Conservation (phyloP, 352 stramenopile species). For the Thalassiosira mediterranea region DNA sequence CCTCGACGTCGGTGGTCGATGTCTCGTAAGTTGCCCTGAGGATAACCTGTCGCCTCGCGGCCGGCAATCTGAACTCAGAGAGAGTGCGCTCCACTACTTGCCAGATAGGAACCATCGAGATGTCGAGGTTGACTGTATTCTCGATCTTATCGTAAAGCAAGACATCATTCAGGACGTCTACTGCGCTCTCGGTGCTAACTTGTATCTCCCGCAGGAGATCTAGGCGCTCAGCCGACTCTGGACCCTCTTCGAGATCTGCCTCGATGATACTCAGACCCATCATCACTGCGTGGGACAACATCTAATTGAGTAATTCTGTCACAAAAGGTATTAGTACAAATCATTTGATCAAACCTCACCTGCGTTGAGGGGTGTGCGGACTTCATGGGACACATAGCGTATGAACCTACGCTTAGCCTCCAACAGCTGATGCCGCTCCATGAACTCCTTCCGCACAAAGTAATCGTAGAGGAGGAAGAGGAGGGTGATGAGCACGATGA, state of each 20-base stretch:
- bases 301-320: too few relatives aligned
- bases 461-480: constrained; percentile 68
- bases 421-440: constrained; percentile 40
- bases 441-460: constrained; percentile 55
- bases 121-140: constrained; percentile 46
- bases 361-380: constrained; percentile 68
- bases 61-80: constrained; percentile 58
- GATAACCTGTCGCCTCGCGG: constrained; percentile 44
- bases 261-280: constrained; percentile 30
- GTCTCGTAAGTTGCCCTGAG: constrained; percentile 30
- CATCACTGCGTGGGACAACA: constrained; percentile 8
- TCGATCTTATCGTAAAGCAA: constrained; percentile 75
- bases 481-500: constrained; percentile 57
- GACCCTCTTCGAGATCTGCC: constrained; percentile 15
- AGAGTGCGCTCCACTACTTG: constrained; percentile 27
- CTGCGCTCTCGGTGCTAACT: constrained; percentile 43
- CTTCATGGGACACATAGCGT: constrained; percentile 71
- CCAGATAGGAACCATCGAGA: constrained; percentile 43
- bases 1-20: neutral
- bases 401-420: constrained; percentile 66
- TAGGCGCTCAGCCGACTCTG: constrained; percentile 19
- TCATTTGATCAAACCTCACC: too few relatives aligned
- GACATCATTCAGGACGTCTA: constrained; percentile 67
- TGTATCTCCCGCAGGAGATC: constrained; percentile 44
- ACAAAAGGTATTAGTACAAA: too few relatives aligned